Evolutionary conservation across 306 rosid species (phyloP), one percentile per base, ranked within the genome.

Genomic region (Biancaea sappan): DNA sequence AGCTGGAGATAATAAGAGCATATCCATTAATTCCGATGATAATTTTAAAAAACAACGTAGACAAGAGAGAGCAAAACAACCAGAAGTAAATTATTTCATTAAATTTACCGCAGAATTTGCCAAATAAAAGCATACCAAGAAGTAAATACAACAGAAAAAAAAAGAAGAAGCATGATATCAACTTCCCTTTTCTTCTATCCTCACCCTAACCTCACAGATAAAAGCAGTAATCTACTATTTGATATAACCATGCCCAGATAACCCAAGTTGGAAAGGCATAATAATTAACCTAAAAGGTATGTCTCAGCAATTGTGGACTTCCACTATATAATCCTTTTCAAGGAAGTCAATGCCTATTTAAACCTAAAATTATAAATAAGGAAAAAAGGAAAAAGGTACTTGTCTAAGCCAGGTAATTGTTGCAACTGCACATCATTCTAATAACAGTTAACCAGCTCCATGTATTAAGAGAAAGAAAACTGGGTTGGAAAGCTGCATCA

Each of bases 1-100:
- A 91, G 91, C 97, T 91, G 82, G 44, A 74, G 53, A 57, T 9
- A 43, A 72, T 47, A 56, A 29, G 22, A 71, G 8, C 64, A 78
- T 51, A 71, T 69, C 25, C 65, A 50, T 71, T 77, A 81, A 71
- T 71, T 34, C 73, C 47, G 29, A n/a, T 51, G 31, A 38, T 40
- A 19, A 40, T 29, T 29, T 18, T 3, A 68, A 75, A 74, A 62
- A 35, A n/a, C 43, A 62, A 37, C 68, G 18, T 18, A 32, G 21
- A 43, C 1, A 32, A 43, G 32, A 52, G 56, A 32, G 34, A 62
- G 69, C 11, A 28, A 53, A 62, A 37, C 61, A 64, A 72, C 26
- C 63, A 13, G 6, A 64, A 25, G 58, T 62, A 48, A 37, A 40
- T 31, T 32, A 65, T 64, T 48, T 22, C 57, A 64, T 16, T 60